Conservation (phyloP, 768 basidiomycete species). For the Calocybe cyanea region DNA sequence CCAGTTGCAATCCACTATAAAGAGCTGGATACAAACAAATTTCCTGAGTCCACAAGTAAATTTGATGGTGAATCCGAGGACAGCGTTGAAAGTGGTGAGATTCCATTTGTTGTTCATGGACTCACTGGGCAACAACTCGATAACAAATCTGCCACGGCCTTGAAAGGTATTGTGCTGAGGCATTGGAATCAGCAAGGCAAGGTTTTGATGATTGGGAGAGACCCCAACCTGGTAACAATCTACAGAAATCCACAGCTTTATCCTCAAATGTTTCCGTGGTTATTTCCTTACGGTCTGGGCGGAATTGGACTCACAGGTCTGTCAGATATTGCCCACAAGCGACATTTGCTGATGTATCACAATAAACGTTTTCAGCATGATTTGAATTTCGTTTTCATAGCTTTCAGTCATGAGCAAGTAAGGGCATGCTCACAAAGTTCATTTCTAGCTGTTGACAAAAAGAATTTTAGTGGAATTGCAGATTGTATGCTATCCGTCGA, state of each 20-base stretch:
- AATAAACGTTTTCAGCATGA: conserved; percentile 39
- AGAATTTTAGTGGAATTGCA: too few relatives aligned
- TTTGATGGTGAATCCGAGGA: conserved; percentile 15
- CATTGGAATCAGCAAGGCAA: conserved; percentile 20
- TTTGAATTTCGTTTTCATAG: too few relatives aligned
- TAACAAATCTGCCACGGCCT: conserved; percentile 11
- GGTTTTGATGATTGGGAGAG: conserved; percentile 26
- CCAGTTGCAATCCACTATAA: conserved; percentile 22
- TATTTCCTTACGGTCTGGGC: conserved; percentile 38
- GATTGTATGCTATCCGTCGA: too few relatives aligned
- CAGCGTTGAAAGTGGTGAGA: conserved; percentile 14
- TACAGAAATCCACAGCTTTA: conserved; percentile 30
- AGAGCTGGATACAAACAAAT: neutral
- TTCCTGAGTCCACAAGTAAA: neutral
- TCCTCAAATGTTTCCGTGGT: conserved; percentile 33
- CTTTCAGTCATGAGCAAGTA: too few relatives aligned
- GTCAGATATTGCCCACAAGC: conserved; percentile 21
- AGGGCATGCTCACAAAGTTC: too few relatives aligned
- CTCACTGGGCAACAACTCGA: conserved; percentile 10
- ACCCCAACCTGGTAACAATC: conserved; percentile 14
- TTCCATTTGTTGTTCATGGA: conserved; percentile 3
- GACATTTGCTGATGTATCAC: conserved; percentile 30
- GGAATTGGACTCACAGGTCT: conserved; percentile 20
- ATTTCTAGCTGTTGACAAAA: too few relatives aligned
- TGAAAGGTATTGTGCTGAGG: conserved; percentile 21